These are phyloP conservation scores for Brassica hybrid DNA, from an alignment of 441 rosid genomes.

Conservation along the genomic window DNA sequence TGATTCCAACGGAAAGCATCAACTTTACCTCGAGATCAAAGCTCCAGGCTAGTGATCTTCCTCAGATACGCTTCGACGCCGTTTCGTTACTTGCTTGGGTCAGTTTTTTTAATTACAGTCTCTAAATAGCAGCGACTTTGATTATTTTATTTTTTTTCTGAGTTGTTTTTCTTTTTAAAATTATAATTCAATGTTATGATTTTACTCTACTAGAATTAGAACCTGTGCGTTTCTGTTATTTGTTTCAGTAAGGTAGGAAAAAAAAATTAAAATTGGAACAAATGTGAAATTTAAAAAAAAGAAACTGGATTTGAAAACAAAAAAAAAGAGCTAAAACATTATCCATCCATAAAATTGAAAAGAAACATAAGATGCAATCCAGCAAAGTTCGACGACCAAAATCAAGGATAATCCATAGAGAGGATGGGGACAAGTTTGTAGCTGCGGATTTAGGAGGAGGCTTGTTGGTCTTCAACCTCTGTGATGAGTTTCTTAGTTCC, in stretches of 20 bases:
- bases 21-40: no score
- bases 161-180: no score
- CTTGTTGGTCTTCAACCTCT: conserved; percentile 35
- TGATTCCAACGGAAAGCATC: no score
- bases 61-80: no score
- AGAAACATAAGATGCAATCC: conserved; percentile 17
- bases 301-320: neutral
- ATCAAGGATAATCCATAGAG: conserved; percentile 23
- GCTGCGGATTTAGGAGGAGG: neutral
- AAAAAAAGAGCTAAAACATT: neutral
- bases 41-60: no score
- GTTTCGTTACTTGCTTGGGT: no score
- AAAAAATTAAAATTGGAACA: neutral
- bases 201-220: no score
- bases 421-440: neutral
- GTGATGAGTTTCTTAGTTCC: conserved; percentile 23
- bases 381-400: conserved; percentile 33
- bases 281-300: neutral
- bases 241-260: neutral
- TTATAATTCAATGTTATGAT: no score
- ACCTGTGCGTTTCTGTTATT: no score
- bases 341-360: conserved; percentile 27
- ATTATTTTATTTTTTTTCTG: no score
- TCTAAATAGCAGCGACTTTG: no score
- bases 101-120: no score